These are phyloP conservation scores for Melampsora larici-populina DNA, from an alignment of 1,284 basidiomycete species.

Conservation along the genomic window DNA sequence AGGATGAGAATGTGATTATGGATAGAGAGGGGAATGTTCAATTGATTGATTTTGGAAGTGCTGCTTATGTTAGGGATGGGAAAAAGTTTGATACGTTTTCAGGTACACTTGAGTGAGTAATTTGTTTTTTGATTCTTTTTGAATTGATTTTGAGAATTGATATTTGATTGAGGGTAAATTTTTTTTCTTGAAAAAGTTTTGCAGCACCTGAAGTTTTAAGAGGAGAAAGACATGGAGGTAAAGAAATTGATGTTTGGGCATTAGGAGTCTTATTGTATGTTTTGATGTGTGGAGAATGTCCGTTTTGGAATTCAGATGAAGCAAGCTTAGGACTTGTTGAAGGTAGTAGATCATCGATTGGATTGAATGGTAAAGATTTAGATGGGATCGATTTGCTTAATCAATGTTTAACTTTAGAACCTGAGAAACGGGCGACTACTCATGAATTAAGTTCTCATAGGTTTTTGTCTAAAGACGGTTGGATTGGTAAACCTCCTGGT, in stretches of 20 bases:
- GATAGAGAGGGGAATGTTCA: conserved; percentile 65
- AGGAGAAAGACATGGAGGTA: conserved; percentile 88
- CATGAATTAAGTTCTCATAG: not conserved
- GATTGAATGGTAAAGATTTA: conserved; percentile 59
- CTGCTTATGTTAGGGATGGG: conserved; percentile 51
- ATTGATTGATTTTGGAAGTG: conserved; percentile 69
- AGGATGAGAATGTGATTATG: conserved; percentile 87
- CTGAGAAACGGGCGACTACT: conserved; percentile 58
- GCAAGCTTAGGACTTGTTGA: conserved; percentile 70
- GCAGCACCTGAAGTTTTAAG: conserved; percentile 94
- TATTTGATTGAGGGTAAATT: not conserved
- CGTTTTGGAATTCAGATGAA: conserved; percentile 80
- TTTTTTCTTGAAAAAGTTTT: conserved; percentile 59
- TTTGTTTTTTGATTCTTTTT: not conserved
- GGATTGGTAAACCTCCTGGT: conserved; percentile 42
- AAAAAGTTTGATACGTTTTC: conserved; percentile 53
- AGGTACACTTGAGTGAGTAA: conserved; percentile 50
- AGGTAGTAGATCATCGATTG: conserved; percentile 60
- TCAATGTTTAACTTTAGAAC: conserved; percentile 72
- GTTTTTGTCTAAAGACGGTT: not conserved
- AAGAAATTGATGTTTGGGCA: conserved; percentile 98
- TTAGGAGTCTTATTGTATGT: conserved; percentile 97
- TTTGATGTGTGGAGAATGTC: conserved; percentile 89
- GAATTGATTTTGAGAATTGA: conserved; percentile 4
- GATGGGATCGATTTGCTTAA: conserved; percentile 65